Base-by-base conservation (phyloP, 2,329 filamentous ascomycete species). In the Bipolaris zeicola region DNA sequence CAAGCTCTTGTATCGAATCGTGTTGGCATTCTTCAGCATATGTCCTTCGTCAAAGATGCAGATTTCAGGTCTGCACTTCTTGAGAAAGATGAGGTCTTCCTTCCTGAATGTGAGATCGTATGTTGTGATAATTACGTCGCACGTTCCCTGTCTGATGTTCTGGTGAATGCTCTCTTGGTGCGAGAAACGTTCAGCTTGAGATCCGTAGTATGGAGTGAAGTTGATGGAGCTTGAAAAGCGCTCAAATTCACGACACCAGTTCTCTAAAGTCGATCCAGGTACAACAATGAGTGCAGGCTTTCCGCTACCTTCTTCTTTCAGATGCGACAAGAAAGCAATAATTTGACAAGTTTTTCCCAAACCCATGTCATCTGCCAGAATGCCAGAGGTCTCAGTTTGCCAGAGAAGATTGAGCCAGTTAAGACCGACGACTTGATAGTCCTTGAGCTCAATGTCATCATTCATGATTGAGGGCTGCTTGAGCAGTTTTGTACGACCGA, bases 341-440 rank as follows among this genome's bases (percentile, higher is more conserved):
- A 98, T 92, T 70, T 99, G 94, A 67, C 92, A 97, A 0, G 95
- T 99, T 81, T 99, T 99, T 43, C 95, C 95, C 38, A 86, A 69
- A 49, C 91, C 95, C 95, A 99, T 99, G 72, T 99, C 95, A 72
- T 99, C 95, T 1, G 95, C 95, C 16, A 99, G 81, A 54, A 99
- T 98, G 61, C 92, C 94, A 43, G 91, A 94, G 49, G 96, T 84
- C 26, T 87, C 83, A 55, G 90, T 87, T 50, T 88, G 83, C 78
- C 92, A 96, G 13, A 99, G 83, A 43, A 98, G 78, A 52, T 88
- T 87, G 70, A 99, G 84, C 95, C 95, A 99, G 72, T 98, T 98
- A 49, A 99, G 83, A 3, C 95, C 95, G 28, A 96, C 92, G 18
- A 98, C 79, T 73, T 99, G 95, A 70, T 97, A 98, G 34, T 95